Evolutionary conservation across 306 rosid genomes (phyloP), one percentile per base, ranked within the genome.

Genomic region (Vigna reflexopilosa): DNA sequence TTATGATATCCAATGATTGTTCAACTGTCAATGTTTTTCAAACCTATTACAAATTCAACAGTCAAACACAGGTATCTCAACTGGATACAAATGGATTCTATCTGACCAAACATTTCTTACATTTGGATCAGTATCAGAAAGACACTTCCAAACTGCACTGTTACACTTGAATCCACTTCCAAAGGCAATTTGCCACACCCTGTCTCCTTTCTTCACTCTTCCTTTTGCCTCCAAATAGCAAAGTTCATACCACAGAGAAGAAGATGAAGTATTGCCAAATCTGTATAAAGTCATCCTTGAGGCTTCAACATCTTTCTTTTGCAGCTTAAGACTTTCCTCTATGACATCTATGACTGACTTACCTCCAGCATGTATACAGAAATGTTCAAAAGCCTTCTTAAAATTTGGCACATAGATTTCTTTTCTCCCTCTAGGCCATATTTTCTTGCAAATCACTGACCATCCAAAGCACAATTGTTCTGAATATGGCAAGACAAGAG

Each of bases 321-420:
- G 70, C 86, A 93, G 76, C 77, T 78, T 78, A 47, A 90, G 82
- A 70, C 79, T 82, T 45, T 85, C 82, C 72, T 85, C 90, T 24
- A 90, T 85, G 54, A 86, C 90, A 59, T 91, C 88, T 4, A 90
- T 81, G 7, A 90, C 94, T 5, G 87, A 67, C 64, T 87, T 91
- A 14, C 98, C 97, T 34, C 97, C 98, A 0, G 96, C 97, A 63
- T 94, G 93, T 62, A 86, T 86, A 69, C 96, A 91, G 78, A 91
- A 90, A 79, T 87, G 97, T 82, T 89, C 75, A 9, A 91, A 89
- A 15, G 91, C 87, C 80, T 80, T 89, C 73, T 17, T 87, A 67
- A 90, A 94, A 76, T 86, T 85, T 1, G 90, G 97, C 19, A 80
- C 87, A 22, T 81, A 87, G n/a, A 55, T 22, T 51, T 50, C 82